Evolutionary conservation across 2,329 filamentous ascomycete species (phyloP), one percentile per base, ranked within the genome.

Genomic region (Aspergillus tamarii): DNA sequence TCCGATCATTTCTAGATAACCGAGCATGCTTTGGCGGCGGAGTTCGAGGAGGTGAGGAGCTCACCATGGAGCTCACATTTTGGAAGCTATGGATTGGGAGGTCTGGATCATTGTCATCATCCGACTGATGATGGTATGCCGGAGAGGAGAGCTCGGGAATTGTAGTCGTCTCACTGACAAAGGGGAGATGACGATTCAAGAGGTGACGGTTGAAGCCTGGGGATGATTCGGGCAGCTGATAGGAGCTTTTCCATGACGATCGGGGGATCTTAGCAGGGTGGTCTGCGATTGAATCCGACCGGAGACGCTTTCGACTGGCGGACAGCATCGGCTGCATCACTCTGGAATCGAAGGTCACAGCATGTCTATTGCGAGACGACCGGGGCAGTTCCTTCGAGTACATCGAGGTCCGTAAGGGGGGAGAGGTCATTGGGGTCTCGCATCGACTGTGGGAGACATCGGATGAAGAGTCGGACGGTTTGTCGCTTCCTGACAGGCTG

Each of bases 381-480:
- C 90, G 89, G 62, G 87, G 88, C 70, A 95, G 80, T 67, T 92
- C 90, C 74, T 96, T 93, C 36, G 93, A 96, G 77, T 95, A 96
- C 70, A 95, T 85, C 59, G 92, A 88, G 19, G 88, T 89, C 74
- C 93, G 93, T 73, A 96, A 85, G 58, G 93, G 92, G 57, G 93
- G 96, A 72, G 93, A 96, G 83, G 92, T 92, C 72, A 96, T 71
- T 14, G 78, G 77, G 16, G 78, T 80, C 60, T 78, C 77, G 67
- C 78, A 80, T 45, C 79, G 74, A 65, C 76, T 77, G 66, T 92
- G 92, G 62, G 93, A 95, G 67, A 91, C 86, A 75, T 89, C 92
- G 57, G 92, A 95, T 3, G 93, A 96, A 30, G 92, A 93, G 80
- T 96, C 93, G 68, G 93, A 96, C 66, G 93, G 84, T 67, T 90